These are phyloP conservation scores for Stagonosporopsis rhizophila DNA, from an alignment of 2,329 filamentous ascomycete species.

Conservation along the genomic window DNA sequence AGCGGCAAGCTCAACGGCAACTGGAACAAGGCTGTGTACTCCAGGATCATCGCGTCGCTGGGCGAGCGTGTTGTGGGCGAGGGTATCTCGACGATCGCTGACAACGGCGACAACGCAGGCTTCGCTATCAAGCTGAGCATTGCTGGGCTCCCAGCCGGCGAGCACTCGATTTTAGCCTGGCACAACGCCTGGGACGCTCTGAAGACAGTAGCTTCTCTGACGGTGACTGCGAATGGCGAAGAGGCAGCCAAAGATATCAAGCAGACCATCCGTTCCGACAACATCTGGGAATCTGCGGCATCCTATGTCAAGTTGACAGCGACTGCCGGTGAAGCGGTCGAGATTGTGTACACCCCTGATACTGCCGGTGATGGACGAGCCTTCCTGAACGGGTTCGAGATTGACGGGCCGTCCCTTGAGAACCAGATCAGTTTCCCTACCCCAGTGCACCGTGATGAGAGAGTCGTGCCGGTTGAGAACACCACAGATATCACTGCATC, in stretches of 20 bases:
- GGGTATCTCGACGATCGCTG: slow-evolving; percentile 35
- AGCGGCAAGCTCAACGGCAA: slow-evolving; percentile 30
- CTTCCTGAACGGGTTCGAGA: slow-evolving; percentile 44
- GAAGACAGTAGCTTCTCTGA: slow-evolving; percentile 25
- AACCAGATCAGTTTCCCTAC: slow-evolving; percentile 38
- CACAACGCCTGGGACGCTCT: slow-evolving; percentile 44
- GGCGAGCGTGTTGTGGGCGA: slow-evolving; percentile 40
- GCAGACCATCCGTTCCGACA: slow-evolving; percentile 40
- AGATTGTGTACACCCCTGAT: slow-evolving; percentile 28
- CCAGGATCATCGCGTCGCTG: slow-evolving; percentile 34
- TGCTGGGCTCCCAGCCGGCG: slow-evolving; percentile 34
- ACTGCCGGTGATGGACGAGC: slow-evolving; percentile 24
- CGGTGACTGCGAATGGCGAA: slow-evolving; percentile 35
- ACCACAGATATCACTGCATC: slow-evolving; percentile 21
- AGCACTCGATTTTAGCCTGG: slow-evolving; percentile 39
- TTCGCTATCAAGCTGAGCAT: slow-evolving; percentile 34
- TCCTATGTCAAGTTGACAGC: slow-evolving; percentile 38
- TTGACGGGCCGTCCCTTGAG: slow-evolving; percentile 32
- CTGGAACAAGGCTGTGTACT: slow-evolving; percentile 34
- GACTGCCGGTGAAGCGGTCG: slow-evolving; percentile 27
- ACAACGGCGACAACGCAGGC: slow-evolving; percentile 25
- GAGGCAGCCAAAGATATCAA: slow-evolving; percentile 10
- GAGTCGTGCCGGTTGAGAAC: slow-evolving; percentile 23
- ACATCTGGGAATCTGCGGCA: slow-evolving; percentile 41
- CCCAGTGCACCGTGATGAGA: slow-evolving; percentile 41